These are phyloP conservation scores for Coemansia sp. DNA, from an alignment of 192 early-diverging fungal genomes.

Conservation along the genomic window DNA sequence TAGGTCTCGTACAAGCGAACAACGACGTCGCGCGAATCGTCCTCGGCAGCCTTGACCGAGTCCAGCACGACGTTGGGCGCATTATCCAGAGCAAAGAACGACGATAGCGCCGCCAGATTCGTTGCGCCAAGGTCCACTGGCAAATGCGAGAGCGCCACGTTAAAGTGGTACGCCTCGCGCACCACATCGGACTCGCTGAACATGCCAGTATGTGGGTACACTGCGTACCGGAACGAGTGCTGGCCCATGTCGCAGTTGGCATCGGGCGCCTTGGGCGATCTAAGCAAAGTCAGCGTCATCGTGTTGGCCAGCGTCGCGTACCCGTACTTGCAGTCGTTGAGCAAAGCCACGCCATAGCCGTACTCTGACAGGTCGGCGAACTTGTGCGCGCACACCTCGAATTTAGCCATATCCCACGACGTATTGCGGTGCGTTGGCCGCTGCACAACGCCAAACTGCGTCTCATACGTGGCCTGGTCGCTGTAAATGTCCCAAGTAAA, in stretches of 20 bases:
- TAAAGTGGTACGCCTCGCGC: slow-evolving; percentile 85
- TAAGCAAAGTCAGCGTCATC: slow-evolving; percentile 80
- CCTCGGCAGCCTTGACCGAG: slow-evolving; percentile 87
- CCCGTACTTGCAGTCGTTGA: slow-evolving; percentile 98
- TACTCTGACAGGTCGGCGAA: slow-evolving; percentile 96
- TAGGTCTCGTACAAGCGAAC: slow-evolving; percentile 89
- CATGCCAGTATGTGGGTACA: slow-evolving; percentile 82
- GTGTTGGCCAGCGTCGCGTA: slow-evolving; percentile 78
- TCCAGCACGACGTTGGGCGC: slow-evolving; percentile 83
- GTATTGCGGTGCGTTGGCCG: slow-evolving; percentile 96
- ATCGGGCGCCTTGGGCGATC: slow-evolving; percentile 81
- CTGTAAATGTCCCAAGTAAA: slow-evolving; percentile 83
- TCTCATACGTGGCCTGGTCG: slow-evolving; percentile 92
- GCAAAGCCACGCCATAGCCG: slow-evolving; percentile 89
- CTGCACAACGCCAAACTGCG: slow-evolving; percentile 88
- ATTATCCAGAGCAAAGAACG: slow-evolving; percentile 18
- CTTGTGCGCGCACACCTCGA: slow-evolving; percentile 97
- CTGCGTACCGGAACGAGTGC: slow-evolving; percentile 85
- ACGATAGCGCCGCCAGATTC: background rate
- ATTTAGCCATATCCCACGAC: slow-evolving; percentile 81
- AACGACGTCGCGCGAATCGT: slow-evolving; percentile 64
- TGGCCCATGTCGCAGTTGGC: slow-evolving; percentile 60
- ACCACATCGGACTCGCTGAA: slow-evolving; percentile 86
- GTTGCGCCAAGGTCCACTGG: slow-evolving; percentile 25
- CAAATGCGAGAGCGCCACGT: slow-evolving; percentile 67